Percentiles rank a stretch among this genome's conserved stretches.
Conservation (phyloP, 1,284 basidiomycete genomes). For the Naganishia cerealis region DNA sequence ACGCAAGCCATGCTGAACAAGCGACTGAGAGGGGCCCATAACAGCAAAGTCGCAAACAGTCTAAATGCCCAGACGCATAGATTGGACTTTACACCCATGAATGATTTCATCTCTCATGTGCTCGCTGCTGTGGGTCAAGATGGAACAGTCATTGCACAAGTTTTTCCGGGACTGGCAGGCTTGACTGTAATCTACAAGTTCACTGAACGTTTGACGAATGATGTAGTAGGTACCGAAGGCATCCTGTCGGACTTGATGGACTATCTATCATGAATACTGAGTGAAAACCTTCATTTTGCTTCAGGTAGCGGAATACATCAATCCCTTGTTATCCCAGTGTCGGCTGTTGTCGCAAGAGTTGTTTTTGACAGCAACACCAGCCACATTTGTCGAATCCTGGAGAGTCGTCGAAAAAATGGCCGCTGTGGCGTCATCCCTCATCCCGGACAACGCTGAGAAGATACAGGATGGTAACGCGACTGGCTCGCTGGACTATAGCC, state of each 20-base stretch:
- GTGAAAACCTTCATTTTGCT: background rate
- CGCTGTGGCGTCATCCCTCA: background rate
- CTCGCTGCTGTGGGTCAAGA: conserved; percentile 68
- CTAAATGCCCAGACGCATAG: conserved; percentile 41
- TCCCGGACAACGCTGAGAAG: background rate
- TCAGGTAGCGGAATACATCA: conserved; percentile 83
- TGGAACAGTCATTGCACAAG: conserved; percentile 72
- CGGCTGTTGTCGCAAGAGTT: conserved; percentile 69
- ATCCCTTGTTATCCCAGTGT: conserved; percentile 72
- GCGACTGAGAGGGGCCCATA: background rate
- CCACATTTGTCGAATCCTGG: conserved; percentile 83
- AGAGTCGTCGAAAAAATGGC: conserved; percentile 73
- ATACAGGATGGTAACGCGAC: conserved; percentile 35
- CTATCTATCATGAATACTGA: background rate
- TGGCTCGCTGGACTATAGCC: conserved; percentile 43
- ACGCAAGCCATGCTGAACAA: background rate
- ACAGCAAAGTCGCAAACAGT: conserved; percentile 44
- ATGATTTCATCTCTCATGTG: conserved; percentile 75
- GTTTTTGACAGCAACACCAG: conserved; percentile 82
- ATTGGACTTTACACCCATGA: conserved; percentile 89
- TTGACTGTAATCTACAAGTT: conserved; percentile 45
- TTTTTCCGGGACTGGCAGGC: conserved; percentile 71
- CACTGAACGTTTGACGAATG: conserved; percentile 48
- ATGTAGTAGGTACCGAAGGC: conserved; percentile 42
- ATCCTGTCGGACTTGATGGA: background rate